These are phyloP conservation scores for Reutealis trisperma DNA, from an alignment of 345 rosid genomes.

Conservation along the genomic window DNA sequence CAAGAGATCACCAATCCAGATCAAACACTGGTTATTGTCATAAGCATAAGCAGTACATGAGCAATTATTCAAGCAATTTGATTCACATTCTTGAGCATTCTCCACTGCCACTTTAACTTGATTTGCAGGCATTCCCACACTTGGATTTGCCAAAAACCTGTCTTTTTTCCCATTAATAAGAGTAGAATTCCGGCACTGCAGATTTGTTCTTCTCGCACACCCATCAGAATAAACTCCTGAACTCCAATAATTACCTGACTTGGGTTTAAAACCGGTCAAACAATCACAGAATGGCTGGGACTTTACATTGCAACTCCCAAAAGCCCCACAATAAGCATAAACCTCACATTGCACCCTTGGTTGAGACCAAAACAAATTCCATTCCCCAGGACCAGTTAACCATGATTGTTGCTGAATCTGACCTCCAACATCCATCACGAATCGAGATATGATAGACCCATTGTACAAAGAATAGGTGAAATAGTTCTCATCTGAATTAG, in stretches of 20 bases:
- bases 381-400: conserved; percentile 28
- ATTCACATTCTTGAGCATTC: conserved; percentile 40
- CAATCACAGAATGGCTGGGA: conserved; percentile 54
- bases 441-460: conserved; percentile 32
- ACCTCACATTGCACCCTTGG: conserved; percentile 79
- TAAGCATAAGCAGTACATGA: conserved; percentile 70
- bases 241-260: conserved; percentile 43
- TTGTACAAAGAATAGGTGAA: conserved; percentile 53
- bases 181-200: conserved; percentile 44
- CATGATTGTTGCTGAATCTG: conserved; percentile 56
- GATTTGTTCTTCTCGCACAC: conserved; percentile 46
- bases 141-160: conserved; percentile 24
- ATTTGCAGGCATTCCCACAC: conserved; percentile 31
- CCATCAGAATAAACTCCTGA: conserved; percentile 59
- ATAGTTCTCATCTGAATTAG: conserved; percentile 50
- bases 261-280: conserved; percentile 47
- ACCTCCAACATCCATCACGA: conserved; percentile 60
- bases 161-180: conserved; percentile 33
- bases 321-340: conserved; percentile 64
- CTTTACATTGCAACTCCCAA: conserved; percentile 52
- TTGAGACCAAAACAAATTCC: conserved; percentile 73
- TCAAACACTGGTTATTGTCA: conserved; percentile 38
- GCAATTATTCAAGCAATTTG: conserved; percentile 54
- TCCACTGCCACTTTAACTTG: conserved; percentile 13
- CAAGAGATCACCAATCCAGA: conserved; percentile 58